Conservation (phyloP, 768 basidiomycete genomes). For the Hortiboletus flavorubellus region DNA sequence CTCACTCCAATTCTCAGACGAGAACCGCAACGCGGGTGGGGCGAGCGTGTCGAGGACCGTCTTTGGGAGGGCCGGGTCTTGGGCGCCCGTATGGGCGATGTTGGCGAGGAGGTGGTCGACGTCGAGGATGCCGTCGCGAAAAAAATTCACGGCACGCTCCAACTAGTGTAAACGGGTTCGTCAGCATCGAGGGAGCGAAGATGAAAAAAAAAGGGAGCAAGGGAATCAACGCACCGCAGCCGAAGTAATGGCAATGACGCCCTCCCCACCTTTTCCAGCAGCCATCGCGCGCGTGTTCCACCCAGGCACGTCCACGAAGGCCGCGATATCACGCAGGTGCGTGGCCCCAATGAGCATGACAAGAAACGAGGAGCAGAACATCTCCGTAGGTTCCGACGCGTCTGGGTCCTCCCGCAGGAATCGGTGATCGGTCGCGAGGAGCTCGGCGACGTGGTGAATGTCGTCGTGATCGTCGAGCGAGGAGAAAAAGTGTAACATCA, state of each 20-base stretch:
- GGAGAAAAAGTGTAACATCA: constrained; percentile 3
- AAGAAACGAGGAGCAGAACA: not conserved
- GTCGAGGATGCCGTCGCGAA: not conserved
- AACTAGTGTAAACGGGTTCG: not conserved
- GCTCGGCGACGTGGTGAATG: not conserved
- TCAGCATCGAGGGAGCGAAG: no score
- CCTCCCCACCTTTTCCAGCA: not conserved
- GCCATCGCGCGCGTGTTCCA: constrained; percentile 1
- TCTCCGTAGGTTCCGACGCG: not conserved
- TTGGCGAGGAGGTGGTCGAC: not conserved
- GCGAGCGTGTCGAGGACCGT: not conserved
- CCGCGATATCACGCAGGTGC: not conserved
- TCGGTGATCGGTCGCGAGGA: constrained; percentile 1
- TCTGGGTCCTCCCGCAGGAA: constrained; percentile 2
- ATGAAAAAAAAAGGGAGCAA: not conserved
- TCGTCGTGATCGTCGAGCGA: not conserved
- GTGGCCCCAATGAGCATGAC: not conserved
- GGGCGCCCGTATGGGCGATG: not conserved
- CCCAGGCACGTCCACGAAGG: not conserved
- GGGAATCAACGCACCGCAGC: not conserved
- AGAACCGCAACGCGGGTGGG: not conserved
- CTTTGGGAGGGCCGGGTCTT: no score
- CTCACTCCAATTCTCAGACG: not conserved
- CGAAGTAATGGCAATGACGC: constrained; percentile 4
- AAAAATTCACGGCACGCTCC: not conserved